Base-by-base conservation (phyloP, 257 asterid species). In the Lycium barbarum region DNA sequence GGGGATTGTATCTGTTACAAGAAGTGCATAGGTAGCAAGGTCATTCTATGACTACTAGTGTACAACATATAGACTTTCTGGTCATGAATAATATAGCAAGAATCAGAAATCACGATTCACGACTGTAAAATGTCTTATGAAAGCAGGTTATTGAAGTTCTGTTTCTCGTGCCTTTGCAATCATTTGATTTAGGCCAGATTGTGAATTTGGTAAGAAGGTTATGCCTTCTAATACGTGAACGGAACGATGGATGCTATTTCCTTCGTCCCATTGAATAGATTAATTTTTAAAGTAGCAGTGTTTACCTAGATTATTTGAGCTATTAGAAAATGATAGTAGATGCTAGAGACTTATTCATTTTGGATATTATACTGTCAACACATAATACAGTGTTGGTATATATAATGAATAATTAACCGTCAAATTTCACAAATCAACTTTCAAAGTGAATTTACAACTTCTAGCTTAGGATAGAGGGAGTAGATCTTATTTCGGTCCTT, bases 1-100 rank as follows among this genome's bases (percentile, higher is more conserved):
- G 81, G 62, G 62, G 62, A 22, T 49, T 74, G 62, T 74, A 49
- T 74, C 43, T 74, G 81, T 22, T 74, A 74, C 61, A 74, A 43
- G 22, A 74, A 74, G 13, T 13, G 40, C 20, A 47, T 47, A 73
- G 61, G 5, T 12, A 73, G 61, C 11, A 58, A 47, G 40, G 17
- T 73, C 80, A 73, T 72, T 71, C 22, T 43, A 43, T 45, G 59
- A 73, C 59, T 38, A n/a, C 80, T 47, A 51, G 35, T 43, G 18
- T 43, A 43, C 35, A 35, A 72, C 57, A n/a, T 18, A 43, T 43
- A 71, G 43, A 12, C 73, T 72, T 71, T 72, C 38, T 72, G 57
- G 15, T 9, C 10, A 72, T 9, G 36, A 43, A 72, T n/a, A 5
- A 72, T 72, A 72, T 72, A 10, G 57, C 57, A 18, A 71, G 55